A percentile compares a stretch with the other conserved stretches of the same genome.
Conservation (phyloP, 305 asterid genomes). For the Fraxinus platypoda region DNA sequence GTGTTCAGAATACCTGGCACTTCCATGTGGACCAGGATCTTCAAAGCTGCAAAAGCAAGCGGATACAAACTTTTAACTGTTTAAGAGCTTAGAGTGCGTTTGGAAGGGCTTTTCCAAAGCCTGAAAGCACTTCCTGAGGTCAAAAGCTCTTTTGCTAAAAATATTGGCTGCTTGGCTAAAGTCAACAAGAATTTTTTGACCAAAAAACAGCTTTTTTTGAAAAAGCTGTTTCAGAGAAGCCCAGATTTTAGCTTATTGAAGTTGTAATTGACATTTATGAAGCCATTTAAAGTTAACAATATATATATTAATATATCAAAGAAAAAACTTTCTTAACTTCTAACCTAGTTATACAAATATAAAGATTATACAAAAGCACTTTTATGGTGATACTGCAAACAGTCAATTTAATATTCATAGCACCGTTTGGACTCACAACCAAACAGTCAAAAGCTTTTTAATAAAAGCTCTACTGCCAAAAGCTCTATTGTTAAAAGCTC, state of each 20-base stretch:
- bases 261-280: too few relatives aligned
- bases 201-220: background rate
- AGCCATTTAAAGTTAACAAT: background rate
- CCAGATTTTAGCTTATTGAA: background rate
- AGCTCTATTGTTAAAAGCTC: background rate
- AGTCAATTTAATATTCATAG: background rate
- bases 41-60: constrained; percentile 63
- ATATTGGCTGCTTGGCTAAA: background rate
- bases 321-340: background rate
- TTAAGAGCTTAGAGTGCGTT: background rate
- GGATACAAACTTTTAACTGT: background rate
- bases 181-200: background rate
- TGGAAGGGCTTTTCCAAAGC: background rate
- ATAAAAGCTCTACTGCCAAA: too few relatives aligned
- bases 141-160: background rate
- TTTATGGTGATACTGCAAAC: background rate
- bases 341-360: background rate
- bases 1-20: constrained; percentile 80
- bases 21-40: constrained; percentile 99
- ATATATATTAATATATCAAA: too few relatives aligned
- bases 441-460: background rate
- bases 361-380: background rate
- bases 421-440: background rate
- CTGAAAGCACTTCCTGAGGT: background rate
- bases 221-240: background rate